Base-by-base conservation (phyloP, 108 stramenopile genomes). In the Stephanodiscus minutulus region DNA sequence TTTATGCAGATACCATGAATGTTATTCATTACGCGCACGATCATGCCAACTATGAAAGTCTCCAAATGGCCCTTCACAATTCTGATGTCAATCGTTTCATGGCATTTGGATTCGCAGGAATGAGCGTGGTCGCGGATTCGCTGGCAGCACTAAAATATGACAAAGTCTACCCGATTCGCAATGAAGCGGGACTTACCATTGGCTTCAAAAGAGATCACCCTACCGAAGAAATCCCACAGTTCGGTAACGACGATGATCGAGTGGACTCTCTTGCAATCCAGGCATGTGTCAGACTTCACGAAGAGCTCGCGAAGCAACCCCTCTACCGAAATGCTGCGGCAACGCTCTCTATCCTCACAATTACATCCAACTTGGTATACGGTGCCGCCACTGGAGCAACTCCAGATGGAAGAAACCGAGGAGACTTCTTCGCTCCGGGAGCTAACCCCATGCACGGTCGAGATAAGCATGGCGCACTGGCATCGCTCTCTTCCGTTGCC, bases 1-100 rank as follows among this genome's bases (percentile, higher is more conserved):
- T 89, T n/a, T 89, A 89, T 64, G 88, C 88, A 0, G 86, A 89
- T 21, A 89, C 88, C 9, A 89, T 89, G 88, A 89, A 89, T 61
- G 68, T 66, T 27, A 89, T 89, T 24, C 88, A 89, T 73, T 89
- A 83, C 43, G 61, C 74, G 11, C 86, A 89, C 39, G 88, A 89
- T 63, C 60, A 47, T 61, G 73, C 82, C 5, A 69, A 64, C 22
- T 89, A 89, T 55, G 88, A 89, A 56, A 81, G 79, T 47, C 49
- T 89, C 0, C 88, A 86, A 68, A 85, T 89, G 88, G 79, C 86
- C 3, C 66, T 89, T 3, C 88, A 89, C 62, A 86, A 89, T 56
- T 76, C 79, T 21, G 64, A 86, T 28, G 85, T 89, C n/a, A 83
- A 85, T 57, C 85, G 84, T 37, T 59, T 89, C 37, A 89, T 89